Evolutionary conservation across 495 filamentous ascomycete species (phyloP).

Genomic region (Neurospora sp.): DNA sequence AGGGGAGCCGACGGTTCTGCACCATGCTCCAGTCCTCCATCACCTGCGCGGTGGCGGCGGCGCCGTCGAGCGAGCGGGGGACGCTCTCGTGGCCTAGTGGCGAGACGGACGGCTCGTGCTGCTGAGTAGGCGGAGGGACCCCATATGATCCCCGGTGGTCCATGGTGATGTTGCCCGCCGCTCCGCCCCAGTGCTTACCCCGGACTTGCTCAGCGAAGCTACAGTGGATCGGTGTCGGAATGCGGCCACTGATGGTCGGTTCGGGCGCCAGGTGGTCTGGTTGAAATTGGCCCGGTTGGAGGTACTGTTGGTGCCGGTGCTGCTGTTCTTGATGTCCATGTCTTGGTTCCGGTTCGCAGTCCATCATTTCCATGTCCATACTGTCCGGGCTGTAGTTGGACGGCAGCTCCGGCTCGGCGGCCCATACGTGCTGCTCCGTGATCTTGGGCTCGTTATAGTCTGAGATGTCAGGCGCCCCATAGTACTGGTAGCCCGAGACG

Average conservation of each 20-base stretch:
- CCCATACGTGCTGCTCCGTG: conserved; percentile 12
- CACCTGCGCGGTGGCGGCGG: conserved; percentile 14
- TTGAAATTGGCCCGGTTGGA: conserved; percentile 22
- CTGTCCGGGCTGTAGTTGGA: conserved; percentile 1
- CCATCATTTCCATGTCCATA: conserved; percentile 19
- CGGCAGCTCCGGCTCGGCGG: conserved; percentile 18
- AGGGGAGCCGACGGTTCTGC: conserved; percentile 51
- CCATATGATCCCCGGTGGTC: conserved; percentile 2
- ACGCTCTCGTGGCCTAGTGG: conserved; percentile 18
- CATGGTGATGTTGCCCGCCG: conserved; percentile 11
- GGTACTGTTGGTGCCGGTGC: conserved; percentile 19
- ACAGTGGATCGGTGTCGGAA: conserved; percentile 46
- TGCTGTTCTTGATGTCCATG: conserved; percentile 4
- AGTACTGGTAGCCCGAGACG: conserved; percentile 11
- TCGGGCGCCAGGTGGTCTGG: conserved; percentile 12
- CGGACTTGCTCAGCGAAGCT: conserved; percentile 37
- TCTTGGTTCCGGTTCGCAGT: conserved; percentile 34
- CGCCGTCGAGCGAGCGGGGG: conserved; percentile 27
- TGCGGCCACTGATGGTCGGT: conserved; percentile 26
- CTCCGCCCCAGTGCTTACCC: conserved; percentile 30
- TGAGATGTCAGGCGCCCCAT: conserved; percentile 26
- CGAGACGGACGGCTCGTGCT: conserved; percentile 5
- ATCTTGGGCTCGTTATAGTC: conserved; percentile 20
- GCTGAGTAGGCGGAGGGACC: conserved; percentile 23
- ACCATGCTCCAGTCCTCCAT: conserved; percentile 39